phyloP scores from a whole-genome alignment of 768 basidiomycete species.

The Panaeolus cyanescens region DNA sequence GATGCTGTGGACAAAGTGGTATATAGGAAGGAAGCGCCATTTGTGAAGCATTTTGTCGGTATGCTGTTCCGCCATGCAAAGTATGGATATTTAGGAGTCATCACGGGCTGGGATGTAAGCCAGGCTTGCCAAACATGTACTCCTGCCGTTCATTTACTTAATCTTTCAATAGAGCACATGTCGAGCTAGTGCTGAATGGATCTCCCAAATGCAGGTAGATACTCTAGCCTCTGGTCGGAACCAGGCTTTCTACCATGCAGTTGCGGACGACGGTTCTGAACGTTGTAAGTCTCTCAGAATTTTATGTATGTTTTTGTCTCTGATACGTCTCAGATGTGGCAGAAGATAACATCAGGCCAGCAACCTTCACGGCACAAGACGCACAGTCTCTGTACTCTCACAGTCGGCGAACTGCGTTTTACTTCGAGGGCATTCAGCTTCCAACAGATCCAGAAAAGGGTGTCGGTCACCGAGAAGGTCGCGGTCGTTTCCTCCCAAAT shows the following conservation, averaged over 20 bases:
- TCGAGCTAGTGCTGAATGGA: slow-evolving; percentile 44
- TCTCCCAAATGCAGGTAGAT: slow-evolving; percentile 42
- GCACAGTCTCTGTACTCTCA: slow-evolving; percentile 3
- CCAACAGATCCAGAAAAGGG: slow-evolving; percentile 3
- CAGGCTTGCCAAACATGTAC: not conserved
- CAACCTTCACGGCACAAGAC: slow-evolving; percentile 7
- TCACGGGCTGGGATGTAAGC: slow-evolving; percentile 53
- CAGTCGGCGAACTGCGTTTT: slow-evolving; percentile 4
- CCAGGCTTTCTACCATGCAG: slow-evolving; percentile 52
- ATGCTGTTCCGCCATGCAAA: slow-evolving; percentile 44
- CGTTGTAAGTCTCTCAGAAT: slow-evolving; percentile 39
- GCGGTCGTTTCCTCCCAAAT: slow-evolving; percentile 41
- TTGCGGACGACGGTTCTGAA: slow-evolving; percentile 33
- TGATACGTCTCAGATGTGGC: slow-evolving; percentile 28
- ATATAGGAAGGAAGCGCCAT: not conserved
- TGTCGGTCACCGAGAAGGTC: slow-evolving; percentile 11
- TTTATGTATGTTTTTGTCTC: not conserved
- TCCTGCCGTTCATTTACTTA: not conserved
- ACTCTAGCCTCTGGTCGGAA: slow-evolving; percentile 37
- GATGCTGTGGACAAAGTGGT: slow-evolving; percentile 1
- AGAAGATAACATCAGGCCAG: slow-evolving; percentile 34
- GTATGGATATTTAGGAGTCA: slow-evolving; percentile 43
- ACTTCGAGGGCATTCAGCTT: slow-evolving; percentile 17
- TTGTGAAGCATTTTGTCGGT: slow-evolving; percentile 48
- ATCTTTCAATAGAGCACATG: slow-evolving; percentile 30